phyloP scores from a whole-genome alignment of 768 basidiomycete genomes.

The Calocybe gangraenosa region DNA sequence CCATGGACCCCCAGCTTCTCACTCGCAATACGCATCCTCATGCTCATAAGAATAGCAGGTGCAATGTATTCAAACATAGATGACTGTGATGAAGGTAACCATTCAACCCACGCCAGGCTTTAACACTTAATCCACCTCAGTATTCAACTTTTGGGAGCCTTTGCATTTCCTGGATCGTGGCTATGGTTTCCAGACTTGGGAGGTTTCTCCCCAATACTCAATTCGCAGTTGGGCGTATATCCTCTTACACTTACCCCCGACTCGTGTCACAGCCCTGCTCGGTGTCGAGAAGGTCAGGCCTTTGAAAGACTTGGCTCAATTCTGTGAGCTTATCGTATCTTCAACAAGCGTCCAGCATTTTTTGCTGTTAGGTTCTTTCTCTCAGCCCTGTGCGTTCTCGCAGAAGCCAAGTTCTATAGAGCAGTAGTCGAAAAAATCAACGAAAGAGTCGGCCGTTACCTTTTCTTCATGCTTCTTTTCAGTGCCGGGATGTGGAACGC shows the following conservation, averaged over 20 bases:
- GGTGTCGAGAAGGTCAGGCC: slow-evolving; percentile 69
- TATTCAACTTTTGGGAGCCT: slow-evolving; percentile 99
- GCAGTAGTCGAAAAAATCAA: slow-evolving; percentile 79
- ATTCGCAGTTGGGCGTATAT: slow-evolving; percentile 96
- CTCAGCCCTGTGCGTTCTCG: slow-evolving; percentile 65
- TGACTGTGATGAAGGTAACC: slow-evolving; percentile 93
- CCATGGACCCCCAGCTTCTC: slow-evolving; percentile 88
- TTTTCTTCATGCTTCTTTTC: slow-evolving; percentile 79
- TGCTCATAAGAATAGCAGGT: slow-evolving; percentile 73
- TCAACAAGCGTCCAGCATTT: slow-evolving; percentile 73
- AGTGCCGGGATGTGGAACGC: slow-evolving; percentile 97
- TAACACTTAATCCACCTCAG: slow-evolving; percentile 34
- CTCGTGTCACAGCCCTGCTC: slow-evolving; percentile 50
- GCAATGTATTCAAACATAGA: slow-evolving; percentile 96
- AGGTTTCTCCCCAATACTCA: slow-evolving; percentile 86
- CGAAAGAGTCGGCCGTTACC: slow-evolving; percentile 88
- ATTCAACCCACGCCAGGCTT: not conserved
- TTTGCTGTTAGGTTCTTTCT: slow-evolving; percentile 83
- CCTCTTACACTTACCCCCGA: slow-evolving; percentile 69
- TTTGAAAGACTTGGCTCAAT: too few relatives aligned
- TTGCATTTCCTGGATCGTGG: slow-evolving; percentile 87
- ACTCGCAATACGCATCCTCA: slow-evolving; percentile 76
- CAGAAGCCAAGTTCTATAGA: slow-evolving; percentile 82
- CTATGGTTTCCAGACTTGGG: slow-evolving; percentile 97
- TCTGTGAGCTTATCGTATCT: slow-evolving; percentile 4